Base-by-base conservation (phyloP, 2,329 filamentous ascomycete genomes). In the Arachnopeziza araneosa region DNA sequence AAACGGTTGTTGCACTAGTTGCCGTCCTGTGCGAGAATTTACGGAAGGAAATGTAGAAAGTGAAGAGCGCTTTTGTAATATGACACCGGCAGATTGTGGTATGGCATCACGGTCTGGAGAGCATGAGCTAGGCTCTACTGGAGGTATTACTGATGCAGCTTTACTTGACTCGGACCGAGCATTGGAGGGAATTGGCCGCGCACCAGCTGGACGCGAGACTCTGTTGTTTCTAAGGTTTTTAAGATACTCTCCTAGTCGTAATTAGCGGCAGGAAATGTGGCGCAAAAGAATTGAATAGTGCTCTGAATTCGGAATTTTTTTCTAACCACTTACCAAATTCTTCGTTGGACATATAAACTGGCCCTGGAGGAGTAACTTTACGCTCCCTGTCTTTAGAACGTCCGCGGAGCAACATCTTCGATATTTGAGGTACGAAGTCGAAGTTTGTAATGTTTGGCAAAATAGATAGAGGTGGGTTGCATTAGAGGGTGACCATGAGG, bases 161-260 rank as follows among this genome's bases (percentile, higher is more conserved):
- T 54, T 51, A 44, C 58, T 75, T 75, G 56, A 80, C 66, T 68
- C 80, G 36, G 66, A 63, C 23, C 65, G 64, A 19, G 67, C 74
- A 60, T 73, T 74, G 64, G 77, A 76, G 30, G 81, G 81, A 57
- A 80, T 81, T 61, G 89, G 88, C 65, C 89, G 81, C 55, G 88
- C 87, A 63, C 89, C 89, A 59, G 84, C 87, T 9, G 89, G 89
- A 59, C 89, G 82, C 44, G 82, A 79, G 59, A 85, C 78, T 56
- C 87, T 85, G 73, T 83, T 89, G 66, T 81, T 84, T 66, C 90
- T 86, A 44, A 93, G 81, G 66, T 87, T 84, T 67, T 86, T 80
- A 44, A 92, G 82, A 73, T 91, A 93, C 62, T 80, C 79, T 66
- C 86, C 89, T 91, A 75, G 50, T 52, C n/a, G 2, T 52, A 24